Percentiles rank a stretch among this genome's conserved stretches.
phyloP scores from a whole-genome alignment of 2,329 filamentous ascomycete genomes.

The Seiridium cupressi region DNA sequence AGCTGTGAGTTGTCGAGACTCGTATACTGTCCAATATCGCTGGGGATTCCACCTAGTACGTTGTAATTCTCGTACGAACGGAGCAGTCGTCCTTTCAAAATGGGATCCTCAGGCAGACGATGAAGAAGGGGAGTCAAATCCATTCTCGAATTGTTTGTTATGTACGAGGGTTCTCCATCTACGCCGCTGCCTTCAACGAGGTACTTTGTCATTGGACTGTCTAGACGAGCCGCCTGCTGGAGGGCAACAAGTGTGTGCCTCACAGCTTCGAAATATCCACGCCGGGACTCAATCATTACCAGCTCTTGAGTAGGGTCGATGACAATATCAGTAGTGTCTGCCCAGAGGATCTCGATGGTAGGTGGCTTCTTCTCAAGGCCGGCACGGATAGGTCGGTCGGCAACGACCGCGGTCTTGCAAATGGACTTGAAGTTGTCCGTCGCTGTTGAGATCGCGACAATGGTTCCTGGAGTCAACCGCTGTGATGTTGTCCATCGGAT shows the following conservation, averaged over 20 bases:
- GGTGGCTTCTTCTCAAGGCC: conserved; percentile 66
- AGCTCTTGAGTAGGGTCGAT: conserved; percentile 69
- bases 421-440: conserved; percentile 61
- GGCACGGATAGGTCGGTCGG: conserved; percentile 61
- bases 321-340: conserved; percentile 52
- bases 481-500: conserved; percentile 63
- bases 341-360: conserved; percentile 74
- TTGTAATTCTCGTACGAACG: conserved; percentile 16
- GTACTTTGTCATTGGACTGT: conserved; percentile 62
- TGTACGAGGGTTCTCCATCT: conserved; percentile 27
- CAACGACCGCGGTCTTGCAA: conserved; percentile 71
- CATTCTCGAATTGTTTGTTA: conserved; percentile 27
- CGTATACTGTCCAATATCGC: conserved; percentile 23
- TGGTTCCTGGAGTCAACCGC: conserved; percentile 49
- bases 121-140: conserved; percentile 32
- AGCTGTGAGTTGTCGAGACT: conserved; percentile 71
- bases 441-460: conserved; percentile 51
- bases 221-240: conserved; percentile 51
- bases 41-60: conserved; percentile 22
- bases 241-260: conserved; percentile 72
- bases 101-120: conserved; percentile 17
- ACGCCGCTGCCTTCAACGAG: conserved; percentile 46
- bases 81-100: not conserved
- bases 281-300: conserved; percentile 75
- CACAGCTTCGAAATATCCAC: conserved; percentile 74